Conservation (phyloP, 1,139 yeast species). For the Sugiyamaella pinicola region DNA sequence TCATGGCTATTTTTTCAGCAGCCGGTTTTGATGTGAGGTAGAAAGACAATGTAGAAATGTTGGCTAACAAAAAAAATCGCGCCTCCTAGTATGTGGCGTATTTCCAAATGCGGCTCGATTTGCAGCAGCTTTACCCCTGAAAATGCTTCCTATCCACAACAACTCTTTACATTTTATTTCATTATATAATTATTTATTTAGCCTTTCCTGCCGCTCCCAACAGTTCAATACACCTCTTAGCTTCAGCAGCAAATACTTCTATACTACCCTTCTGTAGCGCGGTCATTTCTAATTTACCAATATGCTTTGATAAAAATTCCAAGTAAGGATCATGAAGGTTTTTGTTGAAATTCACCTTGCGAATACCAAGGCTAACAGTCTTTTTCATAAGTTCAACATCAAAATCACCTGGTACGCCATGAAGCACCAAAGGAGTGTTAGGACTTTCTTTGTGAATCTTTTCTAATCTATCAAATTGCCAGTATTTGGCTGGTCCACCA, state of each 20-base stretch:
- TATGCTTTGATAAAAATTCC: constrained; percentile 25
- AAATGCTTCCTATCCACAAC: too few species aligned
- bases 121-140: constrained; percentile 13
- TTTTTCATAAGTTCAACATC: constrained; percentile 27
- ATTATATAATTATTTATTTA: background rate
- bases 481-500: constrained; percentile 35
- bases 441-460: constrained; percentile 28
- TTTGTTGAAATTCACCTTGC: constrained; percentile 33
- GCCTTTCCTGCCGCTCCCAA: constrained; percentile 30
- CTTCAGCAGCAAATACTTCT: constrained; percentile 29
- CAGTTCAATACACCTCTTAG: constrained; percentile 26
- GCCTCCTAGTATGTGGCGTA: too few species aligned
- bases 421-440: constrained; percentile 30
- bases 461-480: constrained; percentile 34
- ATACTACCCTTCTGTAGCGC: constrained; percentile 28
- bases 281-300: constrained; percentile 30
- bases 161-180: background rate
- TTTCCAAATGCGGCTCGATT: too few species aligned
- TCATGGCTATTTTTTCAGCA: too few species aligned
- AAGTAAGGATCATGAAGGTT: constrained; percentile 31
- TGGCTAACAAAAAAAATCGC: too few species aligned
- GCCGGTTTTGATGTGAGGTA: too few species aligned
- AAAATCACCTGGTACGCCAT: constrained; percentile 32
- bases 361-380: constrained; percentile 30
- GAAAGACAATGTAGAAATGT: background rate